Conservation (phyloP, 345 rosid genomes). For the Linum usitatissimum region DNA sequence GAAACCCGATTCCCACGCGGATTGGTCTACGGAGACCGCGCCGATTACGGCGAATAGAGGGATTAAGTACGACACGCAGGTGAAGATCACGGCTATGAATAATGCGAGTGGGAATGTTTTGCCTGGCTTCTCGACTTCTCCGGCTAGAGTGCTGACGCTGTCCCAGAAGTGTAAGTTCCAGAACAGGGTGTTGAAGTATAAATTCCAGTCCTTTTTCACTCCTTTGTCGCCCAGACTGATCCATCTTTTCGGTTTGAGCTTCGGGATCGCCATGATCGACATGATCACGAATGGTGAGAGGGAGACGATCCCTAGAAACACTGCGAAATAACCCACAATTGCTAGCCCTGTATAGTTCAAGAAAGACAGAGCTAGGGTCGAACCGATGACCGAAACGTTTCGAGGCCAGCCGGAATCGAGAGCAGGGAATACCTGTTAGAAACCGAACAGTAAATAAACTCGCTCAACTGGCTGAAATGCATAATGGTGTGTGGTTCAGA, state of each 20-base stretch:
- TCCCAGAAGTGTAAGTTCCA: slow-evolving; percentile 98
- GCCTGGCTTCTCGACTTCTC: slow-evolving; percentile 65
- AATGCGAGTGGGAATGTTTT: slow-evolving; percentile 62
- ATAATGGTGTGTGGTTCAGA: too few relatives aligned
- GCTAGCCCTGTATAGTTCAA: slow-evolving; percentile 59
- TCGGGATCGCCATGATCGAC: slow-evolving; percentile 59
- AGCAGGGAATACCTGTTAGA: slow-evolving; percentile 14
- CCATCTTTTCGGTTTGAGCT: slow-evolving; percentile 61
- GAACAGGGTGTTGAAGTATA: slow-evolving; percentile 78
- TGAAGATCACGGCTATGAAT: slow-evolving; percentile 55
- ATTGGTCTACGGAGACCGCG: slow-evolving; percentile 50
- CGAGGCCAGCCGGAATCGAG: slow-evolving; percentile 50
- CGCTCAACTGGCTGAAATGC: too few relatives aligned
- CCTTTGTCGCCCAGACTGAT: slow-evolving; percentile 51
- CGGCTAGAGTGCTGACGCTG: slow-evolving; percentile 73
- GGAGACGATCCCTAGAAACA: slow-evolving; percentile 55
- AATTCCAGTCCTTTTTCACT: slow-evolving; percentile 56
- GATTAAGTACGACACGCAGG: slow-evolving; percentile 64
- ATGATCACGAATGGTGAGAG: slow-evolving; percentile 62
- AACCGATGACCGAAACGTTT: slow-evolving; percentile 27
- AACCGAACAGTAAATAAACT: too few relatives aligned
- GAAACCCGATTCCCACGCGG: slow-evolving; percentile 52
- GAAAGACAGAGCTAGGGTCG: slow-evolving; percentile 41
- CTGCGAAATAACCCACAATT: slow-evolving; percentile 66
- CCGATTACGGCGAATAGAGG: slow-evolving; percentile 76